Percentiles rank a stretch among this genome's conserved stretches.
These are phyloP conservation scores for Emergomyces pasteurianus DNA, from an alignment of 2,329 filamentous ascomycete species.

Conservation along the genomic window DNA sequence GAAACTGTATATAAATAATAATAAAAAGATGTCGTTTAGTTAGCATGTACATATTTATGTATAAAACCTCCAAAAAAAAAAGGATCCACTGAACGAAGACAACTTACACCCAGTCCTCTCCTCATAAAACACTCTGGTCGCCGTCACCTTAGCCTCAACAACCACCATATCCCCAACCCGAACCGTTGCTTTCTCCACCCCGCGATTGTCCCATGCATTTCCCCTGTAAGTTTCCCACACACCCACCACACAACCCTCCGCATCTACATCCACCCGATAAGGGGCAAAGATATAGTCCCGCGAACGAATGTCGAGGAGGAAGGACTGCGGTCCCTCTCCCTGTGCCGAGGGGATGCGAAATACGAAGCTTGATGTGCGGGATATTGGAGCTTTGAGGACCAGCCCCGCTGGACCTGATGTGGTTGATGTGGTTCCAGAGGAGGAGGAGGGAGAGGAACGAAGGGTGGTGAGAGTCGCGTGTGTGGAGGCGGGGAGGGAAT, in stretches of 20 bases:
- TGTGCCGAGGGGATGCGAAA: conserved; percentile 39
- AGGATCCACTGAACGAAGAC: too few species aligned
- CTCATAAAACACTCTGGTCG: conserved; percentile 62
- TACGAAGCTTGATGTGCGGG: conserved; percentile 56
- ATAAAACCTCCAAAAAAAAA: neutral
- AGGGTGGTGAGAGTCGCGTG: conserved; percentile 40
- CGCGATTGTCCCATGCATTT: conserved; percentile 81
- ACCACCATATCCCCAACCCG: conserved; percentile 28
- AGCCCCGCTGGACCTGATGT: conserved; percentile 29
- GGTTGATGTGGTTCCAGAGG: too few species aligned
- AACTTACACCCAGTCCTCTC: conserved; percentile 63
- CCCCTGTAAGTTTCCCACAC: conserved; percentile 80
- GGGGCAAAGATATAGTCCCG: conserved; percentile 64
- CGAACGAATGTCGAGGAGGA: conserved; percentile 71
- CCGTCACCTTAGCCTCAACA: conserved; percentile 52
- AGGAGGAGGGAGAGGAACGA: conserved; percentile 8
- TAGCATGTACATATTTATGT: neutral
- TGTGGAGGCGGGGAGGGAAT: conserved; percentile 32
- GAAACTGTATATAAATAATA: conserved; percentile 53
- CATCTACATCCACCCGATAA: conserved; percentile 57
- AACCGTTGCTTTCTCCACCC: conserved; percentile 36
- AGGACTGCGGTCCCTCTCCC: conserved; percentile 39
- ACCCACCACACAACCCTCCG: conserved; percentile 39
- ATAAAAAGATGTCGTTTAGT: neutral
- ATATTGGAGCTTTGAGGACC: conserved; percentile 52